Evolutionary conservation across 441 rosid species (phyloP).

Genomic region (Sinapis alba): DNA sequence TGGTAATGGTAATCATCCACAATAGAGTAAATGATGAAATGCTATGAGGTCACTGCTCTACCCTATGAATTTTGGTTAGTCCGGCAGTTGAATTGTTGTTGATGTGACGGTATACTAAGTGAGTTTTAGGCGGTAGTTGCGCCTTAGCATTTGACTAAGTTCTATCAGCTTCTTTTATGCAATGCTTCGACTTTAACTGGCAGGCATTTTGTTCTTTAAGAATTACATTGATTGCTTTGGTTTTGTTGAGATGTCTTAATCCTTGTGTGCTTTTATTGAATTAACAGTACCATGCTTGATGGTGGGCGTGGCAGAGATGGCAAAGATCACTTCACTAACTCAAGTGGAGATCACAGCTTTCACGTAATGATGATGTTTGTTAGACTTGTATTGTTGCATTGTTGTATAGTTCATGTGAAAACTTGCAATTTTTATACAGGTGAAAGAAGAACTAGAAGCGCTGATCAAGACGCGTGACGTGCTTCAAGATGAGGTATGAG

Average conservation of each 20-base stretch:
- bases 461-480: constrained; percentile 54
- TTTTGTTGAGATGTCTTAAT: not conserved
- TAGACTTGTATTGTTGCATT: not conserved
- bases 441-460: constrained; percentile 57
- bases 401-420: not conserved
- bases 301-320: constrained; percentile 51
- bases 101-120: not conserved
- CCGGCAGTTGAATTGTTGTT: not conserved
- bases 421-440: constrained; percentile 42
- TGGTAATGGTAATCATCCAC: not conserved
- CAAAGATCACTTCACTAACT: constrained; percentile 55
- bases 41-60: not conserved
- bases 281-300: constrained; percentile 48
- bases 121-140: not conserved
- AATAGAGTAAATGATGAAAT: not conserved
- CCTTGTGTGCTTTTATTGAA: not conserved
- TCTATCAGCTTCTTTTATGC: not conserved
- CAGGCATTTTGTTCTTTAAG: too few species aligned
- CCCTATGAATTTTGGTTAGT: not conserved
- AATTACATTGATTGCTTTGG: not conserved
- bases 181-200: not conserved
- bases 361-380: constrained; percentile 46
- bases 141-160: constrained; percentile 4
- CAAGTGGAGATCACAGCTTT: constrained; percentile 48
- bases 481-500: constrained; percentile 65